Evolutionary conservation across 768 basidiomycete species (phyloP).

Genomic region (Mycena epipterygia): DNA sequence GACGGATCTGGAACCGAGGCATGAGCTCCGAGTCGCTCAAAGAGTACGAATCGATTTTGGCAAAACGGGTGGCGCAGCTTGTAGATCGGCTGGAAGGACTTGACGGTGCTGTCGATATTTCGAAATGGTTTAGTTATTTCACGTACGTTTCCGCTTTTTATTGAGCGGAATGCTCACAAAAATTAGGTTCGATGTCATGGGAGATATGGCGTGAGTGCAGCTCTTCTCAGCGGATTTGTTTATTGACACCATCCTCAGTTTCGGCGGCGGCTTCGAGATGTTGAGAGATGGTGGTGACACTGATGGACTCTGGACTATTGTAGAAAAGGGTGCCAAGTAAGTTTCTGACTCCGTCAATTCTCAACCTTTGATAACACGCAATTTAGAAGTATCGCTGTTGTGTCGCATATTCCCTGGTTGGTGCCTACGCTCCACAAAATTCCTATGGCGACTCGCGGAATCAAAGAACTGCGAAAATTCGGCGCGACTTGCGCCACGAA

Average conservation of each 20-base stretch:
- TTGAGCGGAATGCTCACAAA: neutral
- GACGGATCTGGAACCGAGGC: constrained; percentile 64
- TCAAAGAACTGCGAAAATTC: constrained; percentile 17
- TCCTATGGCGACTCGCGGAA: constrained; percentile 6
- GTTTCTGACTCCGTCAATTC: constrained; percentile 2
- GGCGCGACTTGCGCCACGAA: constrained; percentile 23
- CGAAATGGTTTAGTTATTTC: constrained; percentile 55
- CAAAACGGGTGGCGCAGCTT: constrained; percentile 54
- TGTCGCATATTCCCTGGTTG: constrained; percentile 48
- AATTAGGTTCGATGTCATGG: constrained; percentile 59
- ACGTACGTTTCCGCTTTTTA: constrained; percentile 44
- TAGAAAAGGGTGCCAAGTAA: constrained; percentile 61
- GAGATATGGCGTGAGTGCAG: constrained; percentile 52
- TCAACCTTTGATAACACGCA: neutral
- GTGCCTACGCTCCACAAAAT: constrained; percentile 18
- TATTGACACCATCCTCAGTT: constrained; percentile 14
- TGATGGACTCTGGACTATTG: constrained; percentile 59
- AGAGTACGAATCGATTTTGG: constrained; percentile 58
- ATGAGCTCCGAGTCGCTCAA: constrained; percentile 61
- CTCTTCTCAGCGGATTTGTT: constrained; percentile 16
- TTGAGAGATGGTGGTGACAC: constrained; percentile 58
- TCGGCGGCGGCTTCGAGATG: constrained; percentile 47
- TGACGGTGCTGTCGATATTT: constrained; percentile 43
- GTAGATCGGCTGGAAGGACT: constrained; percentile 49
- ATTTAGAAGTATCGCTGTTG: constrained; percentile 49